Evolutionary conservation across 257 asterid species (phyloP).

Genomic region (Solanum tarapatanum): DNA sequence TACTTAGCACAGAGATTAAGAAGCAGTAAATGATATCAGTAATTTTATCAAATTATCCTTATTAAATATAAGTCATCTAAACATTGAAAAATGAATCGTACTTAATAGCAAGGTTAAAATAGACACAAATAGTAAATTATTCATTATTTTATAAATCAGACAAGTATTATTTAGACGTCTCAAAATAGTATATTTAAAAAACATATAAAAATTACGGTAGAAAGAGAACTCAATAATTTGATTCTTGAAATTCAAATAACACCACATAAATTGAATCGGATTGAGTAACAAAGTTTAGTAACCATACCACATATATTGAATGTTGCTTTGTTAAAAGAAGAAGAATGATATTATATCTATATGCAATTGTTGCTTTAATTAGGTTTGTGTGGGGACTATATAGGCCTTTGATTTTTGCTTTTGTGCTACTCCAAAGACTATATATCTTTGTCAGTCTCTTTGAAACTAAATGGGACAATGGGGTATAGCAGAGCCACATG

Average conservation of each 20-base stretch:
- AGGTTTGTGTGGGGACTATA: constrained; percentile 2
- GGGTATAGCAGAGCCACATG: background rate
- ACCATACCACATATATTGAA: background rate
- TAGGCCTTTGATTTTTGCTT: constrained; percentile 12
- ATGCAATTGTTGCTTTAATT: too few species aligned
- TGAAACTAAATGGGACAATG: background rate
- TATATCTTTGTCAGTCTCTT: background rate
- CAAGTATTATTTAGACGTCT: too few species aligned
- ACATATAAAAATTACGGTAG: background rate
- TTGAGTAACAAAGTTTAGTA: background rate
- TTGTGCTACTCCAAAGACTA: constrained; percentile 2
- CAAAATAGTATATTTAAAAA: background rate
- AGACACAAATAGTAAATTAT: too few species aligned
- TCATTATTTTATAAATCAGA: too few species aligned
- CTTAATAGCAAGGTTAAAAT: background rate
- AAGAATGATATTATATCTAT: too few species aligned
- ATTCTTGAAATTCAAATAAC: background rate
- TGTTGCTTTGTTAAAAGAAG: too few species aligned
- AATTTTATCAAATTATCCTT: too few species aligned
- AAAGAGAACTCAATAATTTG: background rate
- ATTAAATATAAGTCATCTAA: too few species aligned
- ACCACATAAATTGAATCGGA: background rate
- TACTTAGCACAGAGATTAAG: background rate
- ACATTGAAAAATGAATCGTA: too few species aligned
- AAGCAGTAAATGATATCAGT: too few species aligned